Base-by-base conservation (phyloP, 495 filamentous ascomycete genomes). In the Penicillium egyptiacum region DNA sequence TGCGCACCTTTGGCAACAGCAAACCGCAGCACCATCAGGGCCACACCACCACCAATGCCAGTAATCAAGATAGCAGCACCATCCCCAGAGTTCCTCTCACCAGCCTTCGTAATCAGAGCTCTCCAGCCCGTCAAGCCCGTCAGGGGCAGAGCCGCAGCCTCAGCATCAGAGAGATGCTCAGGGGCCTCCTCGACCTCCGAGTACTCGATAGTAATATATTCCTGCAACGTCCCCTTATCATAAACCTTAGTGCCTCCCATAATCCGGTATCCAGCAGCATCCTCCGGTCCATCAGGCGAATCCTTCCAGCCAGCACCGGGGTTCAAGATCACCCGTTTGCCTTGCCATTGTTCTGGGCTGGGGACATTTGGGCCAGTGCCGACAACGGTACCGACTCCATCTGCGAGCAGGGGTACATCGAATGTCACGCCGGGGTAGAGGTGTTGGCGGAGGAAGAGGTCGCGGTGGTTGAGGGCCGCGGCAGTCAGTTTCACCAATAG, bases 371-470 rank as follows among this genome's bases (percentile, higher is more conserved):
- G 75, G 22, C 89, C 87, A 25, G 83, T 75, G 7, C 76, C 70
- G 35, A 83, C 77, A n/a, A 96, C 89, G 33, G 78, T 69, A 26
- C 91, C 92, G 57, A 78, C 83, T 26, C 89, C 92, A 67, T 97
- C 92, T 39, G 90, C 82, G 26, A 93, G 79, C 25, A 96, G 73
- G 0, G 92, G 90, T 28, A 82, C 71, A 48, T 81, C 75, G 70
- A 95, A 96, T 16, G 89, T 84, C 56, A 88, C 84, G 49, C 82
- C 85, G 1, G 92, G 92, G 78, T 97, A 97, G 11, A 96, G 84
- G 64, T 91, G 87, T 67, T 93, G 91, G 53, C 92, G 89, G 71
- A 94, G 87, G 79, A 96, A 96, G 63, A 92, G 81, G 70, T 96
- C 92, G 52, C 90, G 88, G 76, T 96, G 92, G 75, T 96, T 97